Evolutionary conservation across 768 basidiomycete genomes (phyloP).

Genomic region (Sarcodon sp.): DNA sequence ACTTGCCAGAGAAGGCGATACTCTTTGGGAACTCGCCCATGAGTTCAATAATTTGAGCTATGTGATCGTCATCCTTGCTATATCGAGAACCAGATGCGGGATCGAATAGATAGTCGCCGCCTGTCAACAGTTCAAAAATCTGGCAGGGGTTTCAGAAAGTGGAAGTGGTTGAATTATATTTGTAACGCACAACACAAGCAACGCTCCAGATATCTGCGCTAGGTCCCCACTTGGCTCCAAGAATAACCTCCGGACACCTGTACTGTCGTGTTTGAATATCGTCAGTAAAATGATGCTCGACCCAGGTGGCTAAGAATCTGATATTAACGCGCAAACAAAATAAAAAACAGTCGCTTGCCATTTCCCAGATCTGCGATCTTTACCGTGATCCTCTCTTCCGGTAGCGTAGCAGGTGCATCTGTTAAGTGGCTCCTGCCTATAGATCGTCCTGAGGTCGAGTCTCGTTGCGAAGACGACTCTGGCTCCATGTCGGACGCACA

Average conservation of each 20-base stretch:
- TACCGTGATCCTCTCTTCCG: conserved; percentile 74
- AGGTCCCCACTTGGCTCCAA: conserved; percentile 92
- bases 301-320: conserved; percentile 55
- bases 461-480: conserved; percentile 10
- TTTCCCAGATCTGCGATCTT: conserved; percentile 99
- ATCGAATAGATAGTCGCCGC: conserved; percentile 97
- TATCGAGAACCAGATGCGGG: conserved; percentile 91
- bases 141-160: conserved; percentile 14
- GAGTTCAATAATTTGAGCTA: conserved; percentile 96
- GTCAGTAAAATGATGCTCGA: conserved; percentile 95
- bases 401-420: conserved; percentile 9
- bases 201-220: conserved; percentile 97
- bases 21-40: conserved; percentile 80
- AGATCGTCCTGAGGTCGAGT: conserved; percentile 10
- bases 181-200: conserved; percentile 68
- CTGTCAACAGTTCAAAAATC: conserved; percentile 93
- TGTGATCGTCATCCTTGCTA: conserved; percentile 94
- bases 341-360: conserved; percentile 32
- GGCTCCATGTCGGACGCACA: conserved; percentile 10
- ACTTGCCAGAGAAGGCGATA: conserved; percentile 84
- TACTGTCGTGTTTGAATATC: conserved; percentile 98
- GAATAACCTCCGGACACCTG: conserved; percentile 92
- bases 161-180: background rate
- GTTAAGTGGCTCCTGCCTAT: conserved; percentile 10
- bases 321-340: conserved; percentile 3